phyloP scores from a whole-genome alignment of 1,139 yeast species.

The Debaryomycetaceae sp. region DNA sequence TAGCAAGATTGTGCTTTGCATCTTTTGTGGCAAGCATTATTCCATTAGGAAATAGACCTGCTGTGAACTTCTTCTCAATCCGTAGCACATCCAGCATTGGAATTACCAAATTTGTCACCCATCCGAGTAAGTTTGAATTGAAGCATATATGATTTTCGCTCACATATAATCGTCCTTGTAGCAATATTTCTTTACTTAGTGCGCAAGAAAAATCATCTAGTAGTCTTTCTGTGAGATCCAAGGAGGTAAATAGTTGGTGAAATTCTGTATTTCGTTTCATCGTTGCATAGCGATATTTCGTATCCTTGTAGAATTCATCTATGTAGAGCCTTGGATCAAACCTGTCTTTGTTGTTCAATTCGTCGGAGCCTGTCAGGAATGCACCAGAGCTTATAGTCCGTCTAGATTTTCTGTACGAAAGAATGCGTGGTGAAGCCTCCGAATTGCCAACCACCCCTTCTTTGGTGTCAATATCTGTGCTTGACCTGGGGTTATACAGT shows the following conservation, averaged over 20 bases:
- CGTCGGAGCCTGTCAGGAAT: constrained; percentile 19
- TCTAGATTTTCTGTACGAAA: constrained; percentile 44
- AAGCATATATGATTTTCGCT: constrained; percentile 60
- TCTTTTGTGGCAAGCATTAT: constrained; percentile 69
- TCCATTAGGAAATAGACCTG: constrained; percentile 90
- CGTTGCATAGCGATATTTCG: constrained; percentile 55
- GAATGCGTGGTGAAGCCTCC: constrained; percentile 40
- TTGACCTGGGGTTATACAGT: background rate
- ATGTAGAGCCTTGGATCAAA: constrained; percentile 34
- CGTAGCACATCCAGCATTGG: constrained; percentile 68
- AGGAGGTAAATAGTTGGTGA: constrained; percentile 67
- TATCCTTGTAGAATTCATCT: constrained; percentile 33
- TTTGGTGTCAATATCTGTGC: background rate
- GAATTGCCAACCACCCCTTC: background rate
- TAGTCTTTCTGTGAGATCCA: constrained; percentile 68
- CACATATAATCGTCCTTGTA: constrained; percentile 69
- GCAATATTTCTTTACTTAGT: constrained; percentile 63
- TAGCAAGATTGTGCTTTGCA: constrained; percentile 75
- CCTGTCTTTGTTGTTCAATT: constrained; percentile 17
- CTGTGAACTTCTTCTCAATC: constrained; percentile 79
- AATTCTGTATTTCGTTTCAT: constrained; percentile 72
- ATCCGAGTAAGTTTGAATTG: constrained; percentile 70
- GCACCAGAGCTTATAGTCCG: constrained; percentile 32
- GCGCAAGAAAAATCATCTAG: constrained; percentile 91
- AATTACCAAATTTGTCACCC: constrained; percentile 69